phyloP scores from a whole-genome alignment of 2,329 filamentous ascomycete species.

The Botrytis elliptica region DNA sequence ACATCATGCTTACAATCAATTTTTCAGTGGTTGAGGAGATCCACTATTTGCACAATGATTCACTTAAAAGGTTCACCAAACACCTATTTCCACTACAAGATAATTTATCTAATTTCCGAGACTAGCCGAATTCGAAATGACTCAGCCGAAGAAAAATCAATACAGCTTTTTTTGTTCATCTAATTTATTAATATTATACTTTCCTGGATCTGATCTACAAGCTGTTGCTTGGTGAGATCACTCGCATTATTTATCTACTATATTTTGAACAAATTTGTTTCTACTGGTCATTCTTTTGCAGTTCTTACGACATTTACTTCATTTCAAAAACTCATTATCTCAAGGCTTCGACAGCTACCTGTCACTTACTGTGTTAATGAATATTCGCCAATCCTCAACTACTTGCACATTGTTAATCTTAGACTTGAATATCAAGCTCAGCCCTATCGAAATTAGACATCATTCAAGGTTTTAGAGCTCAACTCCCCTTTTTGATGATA shows the following conservation, averaged over 20 bases:
- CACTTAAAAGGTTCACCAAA: neutral
- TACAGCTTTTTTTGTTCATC: neutral
- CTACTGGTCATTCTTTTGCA: neutral
- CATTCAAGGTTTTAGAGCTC: neutral
- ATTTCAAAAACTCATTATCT: neutral
- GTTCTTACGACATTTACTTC: neutral
- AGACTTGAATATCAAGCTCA: neutral
- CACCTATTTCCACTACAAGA: neutral
- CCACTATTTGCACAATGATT: neutral
- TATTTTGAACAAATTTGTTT: neutral
- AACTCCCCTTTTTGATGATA: neutral
- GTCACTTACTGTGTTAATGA: neutral
- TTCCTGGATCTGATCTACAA: neutral
- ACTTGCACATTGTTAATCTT: neutral
- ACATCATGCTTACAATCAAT: neutral
- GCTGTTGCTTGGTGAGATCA: neutral
- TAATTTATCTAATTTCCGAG: neutral
- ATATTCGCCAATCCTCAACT: neutral
- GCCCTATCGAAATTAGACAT: neutral
- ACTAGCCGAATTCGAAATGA: neutral
- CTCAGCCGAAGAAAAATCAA: neutral
- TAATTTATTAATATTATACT: neutral
- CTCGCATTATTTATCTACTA: rapidly evolving
- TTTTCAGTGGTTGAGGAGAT: neutral
- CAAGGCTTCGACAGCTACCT: neutral